A percentile compares a stretch with the other conserved stretches of the same genome.
Conservation (phyloP, 768 basidiomycete genomes). For the Psilocybe cyanescens region DNA sequence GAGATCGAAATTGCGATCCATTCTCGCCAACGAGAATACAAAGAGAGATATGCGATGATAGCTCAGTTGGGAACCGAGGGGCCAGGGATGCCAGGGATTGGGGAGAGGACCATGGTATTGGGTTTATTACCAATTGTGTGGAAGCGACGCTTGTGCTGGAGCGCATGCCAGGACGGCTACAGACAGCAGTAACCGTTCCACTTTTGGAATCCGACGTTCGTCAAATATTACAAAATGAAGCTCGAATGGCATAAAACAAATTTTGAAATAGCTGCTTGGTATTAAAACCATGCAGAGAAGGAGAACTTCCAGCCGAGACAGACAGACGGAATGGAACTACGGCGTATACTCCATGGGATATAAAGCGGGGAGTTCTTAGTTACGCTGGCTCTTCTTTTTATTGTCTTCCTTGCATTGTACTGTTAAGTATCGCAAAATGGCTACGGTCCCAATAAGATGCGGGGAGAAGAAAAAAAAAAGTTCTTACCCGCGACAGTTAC, state of each 20-base stretch:
- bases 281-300: neutral
- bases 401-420: no score
- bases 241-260: no score
- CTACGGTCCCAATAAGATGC: neutral
- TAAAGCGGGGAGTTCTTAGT: neutral
- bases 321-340: neutral
- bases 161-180: neutral
- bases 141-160: neutral
- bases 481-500: neutral
- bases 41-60: neutral
- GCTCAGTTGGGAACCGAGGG: neutral
- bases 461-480: neutral
- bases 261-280: neutral
- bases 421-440: no score
- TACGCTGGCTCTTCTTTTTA: neutral
- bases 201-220: neutral
- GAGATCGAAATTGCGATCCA: neutral
- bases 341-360: neutral
- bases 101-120: neutral
- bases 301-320: neutral
- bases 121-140: neutral
- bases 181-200: neutral
- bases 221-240: no score
- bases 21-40: neutral
- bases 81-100: neutral